Base-by-base conservation (phyloP, 306 rosid species). In the Cucurbita pepo region DNA sequence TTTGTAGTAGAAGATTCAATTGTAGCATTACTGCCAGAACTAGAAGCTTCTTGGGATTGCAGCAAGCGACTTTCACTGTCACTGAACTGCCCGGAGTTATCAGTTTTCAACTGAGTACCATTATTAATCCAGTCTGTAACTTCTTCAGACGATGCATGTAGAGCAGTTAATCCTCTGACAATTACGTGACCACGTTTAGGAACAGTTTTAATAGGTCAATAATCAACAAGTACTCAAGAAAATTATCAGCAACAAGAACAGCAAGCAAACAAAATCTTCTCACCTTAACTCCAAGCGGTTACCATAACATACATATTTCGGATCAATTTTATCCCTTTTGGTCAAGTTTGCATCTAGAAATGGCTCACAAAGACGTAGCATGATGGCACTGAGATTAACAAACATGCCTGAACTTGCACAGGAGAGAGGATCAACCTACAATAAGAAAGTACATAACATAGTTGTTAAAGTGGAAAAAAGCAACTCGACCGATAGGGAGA, bases 401-500 rank as follows among this genome's bases (percentile, higher is more conserved):
- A 95, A 95, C 90, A 88, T 95, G 88, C 99, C 99, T 52, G 99
- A 95, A 86, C 99, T 95, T 72, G 99, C 99, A 86, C 90, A 88
- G 56, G 97, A 82, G 71, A 89, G 76, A 77, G 87, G 92, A 77
- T 95, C 99, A 74, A 89, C 99, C 99, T 95, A 84, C 55, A 43
- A 58, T 60, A 77, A 75, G 67, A 45, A 47, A 34, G 52, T 56
- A 70, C 0, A 9, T 11, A 9, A 10, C 71, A 45, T 22, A 25
- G 44, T 13, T 50, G 76, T 81, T 71, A 38, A 63, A 60, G 45
- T n/a, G 60, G 47, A 38, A n/a, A 54, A n/a, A 54, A 75, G 3
- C 34, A 30, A 30, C 34, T 30, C 34, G 34, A 30, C 34, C 34
- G 34, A 30, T 30, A 2, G 34, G 34, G 34, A 2, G 34, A 30